Evolutionary conservation across 352 stramenopile genomes (phyloP).

Genomic region (Phytophthora parvispora): DNA sequence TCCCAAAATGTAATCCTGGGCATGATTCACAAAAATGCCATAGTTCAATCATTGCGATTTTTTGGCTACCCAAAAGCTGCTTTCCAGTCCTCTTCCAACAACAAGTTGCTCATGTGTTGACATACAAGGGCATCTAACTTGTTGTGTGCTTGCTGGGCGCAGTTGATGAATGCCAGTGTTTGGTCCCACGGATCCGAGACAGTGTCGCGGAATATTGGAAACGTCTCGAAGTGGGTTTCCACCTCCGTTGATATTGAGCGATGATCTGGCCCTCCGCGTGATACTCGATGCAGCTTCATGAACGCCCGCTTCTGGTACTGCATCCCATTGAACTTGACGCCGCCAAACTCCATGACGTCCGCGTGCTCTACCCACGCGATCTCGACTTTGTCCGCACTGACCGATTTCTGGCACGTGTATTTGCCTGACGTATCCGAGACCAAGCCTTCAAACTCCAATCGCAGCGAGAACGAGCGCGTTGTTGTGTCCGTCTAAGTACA

Average conservation of each 20-base stretch:
- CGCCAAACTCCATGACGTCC: slow-evolving; percentile 37
- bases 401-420: slow-evolving; percentile 44
- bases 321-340: slow-evolving; percentile 34
- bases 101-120: slow-evolving; percentile 33
- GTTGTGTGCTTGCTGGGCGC: slow-evolving; percentile 26
- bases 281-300: slow-evolving; percentile 16
- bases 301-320: slow-evolving; percentile 41
- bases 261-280: neutral
- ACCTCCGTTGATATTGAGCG: slow-evolving; percentile 31
- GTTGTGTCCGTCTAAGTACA: slow-evolving; percentile 9
- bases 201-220: slow-evolving; percentile 50
- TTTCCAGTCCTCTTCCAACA: slow-evolving; percentile 52
- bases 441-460: slow-evolving; percentile 15
- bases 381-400: slow-evolving; percentile 32
- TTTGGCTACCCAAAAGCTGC: neutral
- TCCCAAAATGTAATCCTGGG: no score
- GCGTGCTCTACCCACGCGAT: slow-evolving; percentile 44
- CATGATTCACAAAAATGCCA: no score
- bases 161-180: slow-evolving; percentile 27
- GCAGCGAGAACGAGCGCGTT: slow-evolving; percentile 13
- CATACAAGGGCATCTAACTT: slow-evolving; percentile 19
- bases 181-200: slow-evolving; percentile 34
- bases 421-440: slow-evolving; percentile 40
- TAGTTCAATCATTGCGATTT: no score
- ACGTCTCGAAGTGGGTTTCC: slow-evolving; percentile 52